Base-by-base conservation (phyloP, 2,329 filamentous ascomycete species). In the Fonsecaea pugnacius region DNA sequence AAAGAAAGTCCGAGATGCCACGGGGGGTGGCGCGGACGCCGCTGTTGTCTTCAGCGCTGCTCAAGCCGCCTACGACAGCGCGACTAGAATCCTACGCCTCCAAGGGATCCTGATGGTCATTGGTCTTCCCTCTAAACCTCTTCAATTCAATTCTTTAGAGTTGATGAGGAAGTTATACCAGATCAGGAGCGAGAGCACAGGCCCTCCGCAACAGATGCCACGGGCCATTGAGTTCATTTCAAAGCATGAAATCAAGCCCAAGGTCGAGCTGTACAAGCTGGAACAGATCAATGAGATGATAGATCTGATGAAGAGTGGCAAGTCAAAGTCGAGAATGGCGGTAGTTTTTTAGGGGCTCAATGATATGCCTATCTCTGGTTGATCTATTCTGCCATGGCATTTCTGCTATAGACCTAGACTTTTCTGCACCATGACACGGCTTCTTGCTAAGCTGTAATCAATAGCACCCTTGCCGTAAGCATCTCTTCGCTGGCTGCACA, bases 221-320 rank as follows among this genome's bases (percentile, higher is more conserved):
- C 43, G 50, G 12, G 54, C 54, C 4, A 10, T 59, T 6, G 61
- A 58, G 18, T 63, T 63, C 48, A 63, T 55, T 21, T 52, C 61
- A 27, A 63, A 63, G 54, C 61, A 63, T n/a, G 30, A 59, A 5
- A 63, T 63, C 50, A 59, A 59, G 33, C 54, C 61, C 18, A 52
- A 43, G 35, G 56, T 63, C 10, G 54, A 63, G 24, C 24, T 43
- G 5, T 65, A 57, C 38, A 58, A 65, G 51, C 51, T 65, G n/a
- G 63, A 65, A 4, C 63, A 65, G 33, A 61, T 65, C 24, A 30
- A 65, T 27, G 58, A 61, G 51, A 65, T 65, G 63, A 62, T 65
- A 21, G 63, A 65, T 24, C 9, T 61, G 38, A 65, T 65, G 63
- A 57, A 65, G 33, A 61, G 43, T 18, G 63, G 63, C 4, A 65